A percentile compares a stretch with the other conserved stretches of the same genome.
These are phyloP conservation scores for Aspergillus unguis DNA, from an alignment of 2,329 filamentous ascomycete genomes.

Conservation along the genomic window DNA sequence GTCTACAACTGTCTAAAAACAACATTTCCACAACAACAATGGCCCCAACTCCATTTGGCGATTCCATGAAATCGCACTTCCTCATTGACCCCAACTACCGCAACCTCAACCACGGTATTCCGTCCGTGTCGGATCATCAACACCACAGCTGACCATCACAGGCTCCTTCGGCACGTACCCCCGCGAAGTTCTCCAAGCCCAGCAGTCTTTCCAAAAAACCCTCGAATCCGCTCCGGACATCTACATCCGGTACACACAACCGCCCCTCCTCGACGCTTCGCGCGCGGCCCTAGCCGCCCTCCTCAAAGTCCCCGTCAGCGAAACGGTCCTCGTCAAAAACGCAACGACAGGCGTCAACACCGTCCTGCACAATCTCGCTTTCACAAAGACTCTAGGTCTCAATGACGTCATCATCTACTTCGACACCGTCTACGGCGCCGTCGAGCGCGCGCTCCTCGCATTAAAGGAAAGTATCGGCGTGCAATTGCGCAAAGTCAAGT, in stretches of 20 bases:
- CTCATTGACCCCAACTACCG: constrained; percentile 64
- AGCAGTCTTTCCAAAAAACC: constrained; percentile 63
- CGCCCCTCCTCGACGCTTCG: constrained; percentile 60
- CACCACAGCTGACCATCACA: constrained; percentile 9
- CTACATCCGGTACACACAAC: constrained; percentile 70
- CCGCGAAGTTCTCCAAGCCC: constrained; percentile 54
- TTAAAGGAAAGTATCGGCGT: constrained; percentile 62
- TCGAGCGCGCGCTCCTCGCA: constrained; percentile 69
- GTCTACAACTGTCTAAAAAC: neutral
- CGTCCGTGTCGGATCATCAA: constrained; percentile 2
- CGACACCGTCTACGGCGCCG: constrained; percentile 72
- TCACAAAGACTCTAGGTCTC: constrained; percentile 42
- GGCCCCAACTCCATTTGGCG: constrained; percentile 47
- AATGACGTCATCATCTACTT: constrained; percentile 77
- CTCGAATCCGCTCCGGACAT: constrained; percentile 68
- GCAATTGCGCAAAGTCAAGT: constrained; percentile 52
- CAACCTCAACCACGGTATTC: constrained; percentile 74
- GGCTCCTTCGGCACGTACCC: constrained; percentile 79
- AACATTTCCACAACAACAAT: neutral
- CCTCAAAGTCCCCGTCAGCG: constrained; percentile 63
- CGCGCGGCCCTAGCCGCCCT: constrained; percentile 63
- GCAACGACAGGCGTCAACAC: constrained; percentile 70
- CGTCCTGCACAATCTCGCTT: constrained; percentile 71
- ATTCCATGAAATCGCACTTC: constrained; percentile 61
- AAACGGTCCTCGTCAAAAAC: constrained; percentile 75